Base-by-base conservation (phyloP, 108 stramenopile genomes). In the Phaeodactylum tricornutum region DNA sequence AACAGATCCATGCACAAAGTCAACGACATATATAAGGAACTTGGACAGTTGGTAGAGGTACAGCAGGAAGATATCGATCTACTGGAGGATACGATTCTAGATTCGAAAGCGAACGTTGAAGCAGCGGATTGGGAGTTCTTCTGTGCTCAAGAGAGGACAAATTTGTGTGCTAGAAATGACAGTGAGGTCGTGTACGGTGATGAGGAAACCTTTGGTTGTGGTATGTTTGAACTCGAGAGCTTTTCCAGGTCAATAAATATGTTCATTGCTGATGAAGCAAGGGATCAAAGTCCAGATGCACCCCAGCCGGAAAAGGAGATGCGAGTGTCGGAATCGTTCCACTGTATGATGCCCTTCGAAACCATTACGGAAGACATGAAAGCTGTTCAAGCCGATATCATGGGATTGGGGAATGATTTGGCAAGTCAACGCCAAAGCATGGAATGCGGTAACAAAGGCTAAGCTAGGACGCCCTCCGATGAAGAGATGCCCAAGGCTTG, bases 1-100 rank as follows among this genome's bases (percentile, higher is more conserved):
- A 73, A 81, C 62, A 59, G 66, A 57, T 60, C 56, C 14, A 71
- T 82, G 66, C 67, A 77, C 47, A 62, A 71, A 40, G 81, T 90
- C 20, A 62, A 86, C 47, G 64, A 84, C 40, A 85, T 90, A 27
- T 81, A 80, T 62, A 58, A 69, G 62, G 77, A 87, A 49, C 50
- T 87, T 37, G 85, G 78, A 0, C 61, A 59, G 16, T 16, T 87
- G 41, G 85, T 87, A 24, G 80, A 77, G 37, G 54, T 49, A n/a
- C 85, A 87, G 50, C 85, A 87, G 50, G 79, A 77, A 26, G 75
- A 81, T 15, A 77, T 87, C 44, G 85, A 87, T 61, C 39, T 59
- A 22, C 49, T 86, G 23, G 84, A 73, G 34, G 73, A 73, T 30
- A 47, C 56, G 40, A 66, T 71, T 58, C 77, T 79, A 54, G 45